Base-by-base conservation (phyloP, 148 eudicot species). In the Chenopodium quinoa region DNA sequence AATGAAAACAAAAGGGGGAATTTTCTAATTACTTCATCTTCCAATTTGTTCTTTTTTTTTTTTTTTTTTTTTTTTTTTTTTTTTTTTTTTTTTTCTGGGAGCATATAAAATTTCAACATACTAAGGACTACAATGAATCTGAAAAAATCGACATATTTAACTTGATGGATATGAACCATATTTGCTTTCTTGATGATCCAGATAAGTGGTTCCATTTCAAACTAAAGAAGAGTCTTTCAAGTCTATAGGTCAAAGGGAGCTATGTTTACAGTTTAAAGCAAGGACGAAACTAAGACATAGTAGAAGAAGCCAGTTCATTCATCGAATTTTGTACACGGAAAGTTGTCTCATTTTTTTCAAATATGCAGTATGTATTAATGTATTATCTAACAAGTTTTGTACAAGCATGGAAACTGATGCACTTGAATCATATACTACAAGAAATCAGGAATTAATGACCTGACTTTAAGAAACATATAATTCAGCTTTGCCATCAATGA, bases 401-500 rank as follows among this genome's bases (percentile, higher is more conserved):
- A 60, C 75, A 63, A 5, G 71, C 46, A 34, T 44, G 66, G 66
- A 62, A 2, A 56, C 56, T 32, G 40, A 60, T 81, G 79, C 69
- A 83, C 76, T 31, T 70, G 60, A 71, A 81, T 64, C 46, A 25
- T 80, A 75, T 75, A 54, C 11, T 70, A 65, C 80, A 77, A 29
- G 67, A 44, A 73, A 56, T 74, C 14, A 29, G 79, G 62, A 78
- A 67, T 31, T 17, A 29, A 81, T 63, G 9, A 12, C 32, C 87
- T 81, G n/a, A 27, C 40, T 52, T 71, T 17, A 93, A 48, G 95
- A 82, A 71, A 93, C 84, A 64, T 82, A 96, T 58, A 96, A 88
- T 75, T 96, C 98, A 44, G 99, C 99, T 89, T 97, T 83, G 84
- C 99, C 99, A 87, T 97, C 99, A 48, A 97, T 97, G 92, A 97